phyloP scores from a whole-genome alignment of 805 yeast genomes.

The Zygosaccharomyces bisporus region DNA sequence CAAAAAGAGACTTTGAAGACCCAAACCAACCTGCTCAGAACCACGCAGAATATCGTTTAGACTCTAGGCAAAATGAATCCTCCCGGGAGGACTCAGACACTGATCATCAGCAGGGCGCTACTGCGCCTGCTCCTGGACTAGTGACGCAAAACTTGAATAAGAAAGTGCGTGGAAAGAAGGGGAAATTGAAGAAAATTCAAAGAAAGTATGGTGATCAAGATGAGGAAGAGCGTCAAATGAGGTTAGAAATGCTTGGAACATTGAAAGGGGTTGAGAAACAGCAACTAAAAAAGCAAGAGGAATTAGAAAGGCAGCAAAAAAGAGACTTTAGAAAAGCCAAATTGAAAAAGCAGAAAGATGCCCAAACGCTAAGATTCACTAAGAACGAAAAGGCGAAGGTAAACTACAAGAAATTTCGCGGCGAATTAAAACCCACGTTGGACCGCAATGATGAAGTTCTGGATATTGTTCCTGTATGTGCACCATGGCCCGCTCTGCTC shows the following conservation, averaged over 20 bases:
- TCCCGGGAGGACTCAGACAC: neutral
- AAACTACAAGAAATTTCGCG: slow-evolving; percentile 41
- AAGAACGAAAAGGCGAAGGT: slow-evolving; percentile 42
- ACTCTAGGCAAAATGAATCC: neutral
- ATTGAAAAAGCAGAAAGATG: slow-evolving; percentile 40
- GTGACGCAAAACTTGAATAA: slow-evolving; percentile 35
- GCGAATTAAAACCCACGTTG: slow-evolving; percentile 35
- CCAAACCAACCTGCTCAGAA: neutral
- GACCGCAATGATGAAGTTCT: slow-evolving; percentile 47
- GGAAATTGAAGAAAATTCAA: slow-evolving; percentile 76
- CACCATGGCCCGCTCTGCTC: slow-evolving; percentile 81
- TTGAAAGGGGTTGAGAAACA: slow-evolving; percentile 51
- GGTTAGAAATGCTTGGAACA: slow-evolving; percentile 84
- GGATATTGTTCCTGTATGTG: slow-evolving; percentile 80
- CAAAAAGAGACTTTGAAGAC: too few species aligned
- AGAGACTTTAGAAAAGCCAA: slow-evolving; percentile 36
- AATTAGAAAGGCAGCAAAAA: slow-evolving; percentile 34
- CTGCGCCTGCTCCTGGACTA: slow-evolving; percentile 11
- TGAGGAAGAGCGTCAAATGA: slow-evolving; percentile 71
- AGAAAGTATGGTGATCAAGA: slow-evolving; percentile 88
- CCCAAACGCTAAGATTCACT: slow-evolving; percentile 35
- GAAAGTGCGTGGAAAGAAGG: slow-evolving; percentile 76
- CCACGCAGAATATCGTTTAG: neutral
- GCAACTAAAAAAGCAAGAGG: slow-evolving; percentile 37
- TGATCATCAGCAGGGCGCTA: slow-evolving; percentile 5